A percentile compares a stretch with the other conserved stretches of the same genome.
phyloP scores from a whole-genome alignment of 108 stramenopile genomes.

The Skeletonema costatum region DNA sequence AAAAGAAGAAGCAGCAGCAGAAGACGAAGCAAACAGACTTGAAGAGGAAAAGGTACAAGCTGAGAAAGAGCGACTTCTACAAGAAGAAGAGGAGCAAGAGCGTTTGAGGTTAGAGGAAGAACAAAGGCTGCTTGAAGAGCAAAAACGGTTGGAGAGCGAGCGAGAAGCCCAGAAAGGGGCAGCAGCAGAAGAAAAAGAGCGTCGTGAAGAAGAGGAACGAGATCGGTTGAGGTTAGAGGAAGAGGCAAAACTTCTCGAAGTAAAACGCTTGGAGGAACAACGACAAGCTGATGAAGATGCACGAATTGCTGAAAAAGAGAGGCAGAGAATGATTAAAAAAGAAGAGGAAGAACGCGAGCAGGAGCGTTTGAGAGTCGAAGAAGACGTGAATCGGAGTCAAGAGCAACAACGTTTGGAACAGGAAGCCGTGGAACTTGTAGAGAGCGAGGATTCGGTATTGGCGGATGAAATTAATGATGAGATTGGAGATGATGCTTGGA shows the following conservation, averaged over 20 bases:
- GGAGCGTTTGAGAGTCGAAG: conserved; percentile 7
- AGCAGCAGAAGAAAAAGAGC: conserved; percentile 12
- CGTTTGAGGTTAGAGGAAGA: conserved; percentile 15
- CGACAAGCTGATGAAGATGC: conserved; percentile 2
- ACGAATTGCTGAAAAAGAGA: conserved; percentile 5
- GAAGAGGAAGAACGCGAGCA: conserved; percentile 17
- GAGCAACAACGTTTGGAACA: neutral
- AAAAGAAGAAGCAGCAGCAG: neutral
- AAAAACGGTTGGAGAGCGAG: conserved; percentile 12
- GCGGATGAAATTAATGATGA: conserved; percentile 8
- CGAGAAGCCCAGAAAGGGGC: conserved; percentile 8
- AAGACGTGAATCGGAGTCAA: neutral
- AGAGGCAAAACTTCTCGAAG: conserved; percentile 10
- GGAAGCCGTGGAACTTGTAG: conserved; percentile 4
- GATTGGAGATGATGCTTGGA: conserved; percentile 3
- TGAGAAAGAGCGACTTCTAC: neutral
- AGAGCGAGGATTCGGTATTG: conserved; percentile 8
- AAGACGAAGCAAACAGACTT: conserved; percentile 1
- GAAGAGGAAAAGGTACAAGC: neutral
- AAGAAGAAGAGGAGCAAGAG: conserved; percentile 5
- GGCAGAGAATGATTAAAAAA: neutral
- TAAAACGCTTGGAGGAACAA: conserved; percentile 8
- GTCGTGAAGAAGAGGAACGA: conserved; percentile 5
- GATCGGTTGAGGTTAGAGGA: neutral
- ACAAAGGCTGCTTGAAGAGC: neutral